Evolutionary conservation across 2,329 filamentous ascomycete species (phyloP).

Genomic region (Hymenoscyphus salicellus): DNA sequence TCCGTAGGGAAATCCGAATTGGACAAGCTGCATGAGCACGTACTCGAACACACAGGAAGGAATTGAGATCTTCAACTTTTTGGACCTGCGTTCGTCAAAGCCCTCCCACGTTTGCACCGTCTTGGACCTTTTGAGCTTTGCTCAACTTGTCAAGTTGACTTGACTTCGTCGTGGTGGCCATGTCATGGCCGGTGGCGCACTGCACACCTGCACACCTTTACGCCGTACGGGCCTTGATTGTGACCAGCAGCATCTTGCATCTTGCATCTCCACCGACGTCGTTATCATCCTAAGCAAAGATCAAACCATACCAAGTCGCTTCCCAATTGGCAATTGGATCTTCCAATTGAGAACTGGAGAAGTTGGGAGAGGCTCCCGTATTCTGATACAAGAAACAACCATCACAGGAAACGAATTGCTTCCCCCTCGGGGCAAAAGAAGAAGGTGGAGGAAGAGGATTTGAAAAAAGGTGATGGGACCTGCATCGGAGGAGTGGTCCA

Average conservation of each 20-base stretch:
- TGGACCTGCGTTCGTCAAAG: not conserved
- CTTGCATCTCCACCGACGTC: not conserved
- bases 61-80: not conserved
- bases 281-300: not conserved
- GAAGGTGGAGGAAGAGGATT: constrained; percentile 8
- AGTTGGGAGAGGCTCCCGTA: not conserved
- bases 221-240: not conserved
- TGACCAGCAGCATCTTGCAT: not conserved
- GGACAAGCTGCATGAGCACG: constrained; percentile 8
- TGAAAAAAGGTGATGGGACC: constrained; percentile 10
- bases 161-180: not conserved
- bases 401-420: not conserved
- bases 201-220: not conserved
- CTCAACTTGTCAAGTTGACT: not conserved
- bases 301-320: not conserved
- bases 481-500: constrained; percentile 6
- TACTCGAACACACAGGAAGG: not conserved
- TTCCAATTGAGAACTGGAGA: not conserved
- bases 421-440: constrained; percentile 1
- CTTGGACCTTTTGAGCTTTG: not conserved
- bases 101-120: not conserved
- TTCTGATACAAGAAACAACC: constrained; percentile 10
- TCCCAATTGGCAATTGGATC: not conserved
- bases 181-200: constrained; percentile 5
- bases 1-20: not conserved